Evolutionary conservation across 345 rosid genomes (phyloP), one percentile per base, ranked within the genome.

Genomic region (Salix udensis): DNA sequence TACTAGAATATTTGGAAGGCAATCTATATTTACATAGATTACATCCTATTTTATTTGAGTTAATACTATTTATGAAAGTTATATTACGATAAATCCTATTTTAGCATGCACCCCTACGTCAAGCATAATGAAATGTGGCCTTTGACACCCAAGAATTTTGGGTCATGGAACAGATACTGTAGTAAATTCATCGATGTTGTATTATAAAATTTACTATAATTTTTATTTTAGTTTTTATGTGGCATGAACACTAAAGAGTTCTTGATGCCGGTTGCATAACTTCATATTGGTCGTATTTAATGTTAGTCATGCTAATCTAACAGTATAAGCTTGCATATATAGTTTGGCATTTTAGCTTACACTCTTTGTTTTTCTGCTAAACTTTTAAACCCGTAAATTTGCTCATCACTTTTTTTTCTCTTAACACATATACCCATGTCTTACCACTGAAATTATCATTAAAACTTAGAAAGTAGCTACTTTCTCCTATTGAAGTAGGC

Each of bases 1-100:
- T 90, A 76, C 70, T 87, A 74, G 76, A 82, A 55, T 76, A 81
- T 72, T 68, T 87, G 24, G 84, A 73, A 71, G 92, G 79, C 83
- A 82, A 89, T 64, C 91, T 92, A 23, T 91, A 94, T 80, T 92
- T 92, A 78, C 88, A 92, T 24, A 97, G 98, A 78, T 97, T 94
- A 97, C 92, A 95, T 95, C 97, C 94, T 89, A 75, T 44, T 52
- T 61, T 66, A n/a, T 21, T 66, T 77, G 30, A 19, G n/a, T 13
- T 40, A 37, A 26, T 34, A 58, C 48, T 52, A 42, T 53, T 73
- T 28, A n/a, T 39, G 30, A 30, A n/a, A 26, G 19, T 26, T 46
- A 26, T 24, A 7, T 48, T 2, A 26, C 14, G 1, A 8, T 16
- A 30, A n/a, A 31, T 67, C 11, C 5, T 30, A 19, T 77, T 40